phyloP scores from a whole-genome alignment of 768 basidiomycete genomes.

The Mycena indigotica region DNA sequence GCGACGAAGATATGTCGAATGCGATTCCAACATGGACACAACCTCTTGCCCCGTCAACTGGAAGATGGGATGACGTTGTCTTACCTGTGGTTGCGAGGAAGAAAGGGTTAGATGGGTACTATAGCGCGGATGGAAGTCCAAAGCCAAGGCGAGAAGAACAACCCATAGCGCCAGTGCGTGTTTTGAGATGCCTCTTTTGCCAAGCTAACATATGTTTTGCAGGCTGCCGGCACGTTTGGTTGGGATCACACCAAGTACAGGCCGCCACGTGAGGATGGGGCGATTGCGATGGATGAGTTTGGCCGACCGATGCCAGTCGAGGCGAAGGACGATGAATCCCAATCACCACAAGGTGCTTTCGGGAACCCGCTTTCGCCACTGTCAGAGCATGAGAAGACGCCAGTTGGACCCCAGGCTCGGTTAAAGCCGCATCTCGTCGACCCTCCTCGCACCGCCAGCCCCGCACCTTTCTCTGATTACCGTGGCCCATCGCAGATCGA shows the following conservation, averaged over 20 bases:
- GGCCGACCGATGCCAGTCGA: slow-evolving; percentile 40
- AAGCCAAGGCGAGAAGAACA: slow-evolving; percentile 48
- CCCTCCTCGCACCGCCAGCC: slow-evolving; percentile 45
- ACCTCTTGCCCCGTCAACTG: slow-evolving; percentile 56
- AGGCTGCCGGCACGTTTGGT: slow-evolving; percentile 86
- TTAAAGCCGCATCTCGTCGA: slow-evolving; percentile 32
- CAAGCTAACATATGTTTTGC: slow-evolving; percentile 5
- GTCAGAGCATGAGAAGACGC: slow-evolving; percentile 28
- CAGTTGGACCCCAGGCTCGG: slow-evolving; percentile 21
- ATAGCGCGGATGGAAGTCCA: slow-evolving; percentile 71
- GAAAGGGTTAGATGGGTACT: slow-evolving; percentile 73
- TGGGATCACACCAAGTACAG: slow-evolving; percentile 75
- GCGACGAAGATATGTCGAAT: slow-evolving; percentile 58
- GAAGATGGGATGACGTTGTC: slow-evolving; percentile 88
- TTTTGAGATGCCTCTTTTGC: slow-evolving; percentile 4
- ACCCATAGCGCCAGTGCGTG: slow-evolving; percentile 60
- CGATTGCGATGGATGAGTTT: slow-evolving; percentile 69
- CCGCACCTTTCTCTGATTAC: slow-evolving; percentile 69
- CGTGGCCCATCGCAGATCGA: slow-evolving; percentile 19
- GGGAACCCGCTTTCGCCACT: slow-evolving; percentile 17
- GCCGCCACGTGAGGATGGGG: slow-evolving; percentile 42
- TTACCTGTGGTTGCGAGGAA: slow-evolving; percentile 84
- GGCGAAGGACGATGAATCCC: slow-evolving; percentile 18
- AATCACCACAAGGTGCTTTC: slow-evolving; percentile 18
- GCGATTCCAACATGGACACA: slow-evolving; percentile 86